Base-by-base conservation (phyloP, 2,329 filamentous ascomycete genomes). In the Gnomoniopsis smithogilvyi region DNA sequence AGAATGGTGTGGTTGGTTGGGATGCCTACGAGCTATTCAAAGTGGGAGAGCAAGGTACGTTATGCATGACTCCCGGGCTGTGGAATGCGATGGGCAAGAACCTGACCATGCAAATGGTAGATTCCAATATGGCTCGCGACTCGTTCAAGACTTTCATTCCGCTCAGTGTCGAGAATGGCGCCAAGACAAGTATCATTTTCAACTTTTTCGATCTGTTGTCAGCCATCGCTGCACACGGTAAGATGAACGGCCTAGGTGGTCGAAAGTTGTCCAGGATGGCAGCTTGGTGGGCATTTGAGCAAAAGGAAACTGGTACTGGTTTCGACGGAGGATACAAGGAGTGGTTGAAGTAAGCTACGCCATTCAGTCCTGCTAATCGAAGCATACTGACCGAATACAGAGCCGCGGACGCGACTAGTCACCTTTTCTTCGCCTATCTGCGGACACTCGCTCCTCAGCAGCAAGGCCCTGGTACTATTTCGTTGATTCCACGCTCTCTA, bases 221-320 rank as follows among this genome's bases (percentile, higher is more conserved):
- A 3, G 92, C 94, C 8, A 86, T 97, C 66, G 93, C 95, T 36
- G 95, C 95, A 15, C 91, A 97, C 68, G 91, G 91, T 65, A 98
- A 98, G 77, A 86, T 80, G 56, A 99, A 99, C 72, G 95, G 95
- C 47, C 85, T 99, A 63, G 91, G 92, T 62, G 95, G 95, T 26
- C 87, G 93, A 64, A 98, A 98, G 73, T 82, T 99, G 56, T 98
- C 95, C 11, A 86, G 95, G 65, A 91, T 96, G 82, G 95, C 94
- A 45, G 92, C 93, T 49, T 99, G 95, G 95, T 99, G 95, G 95
- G 92, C 94, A 1, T 99, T 99, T 71, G 94, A 97, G 69, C 91
- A 96, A 65, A 84, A 81, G 50, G 93, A 98, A 70, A 87, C 87
- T 7, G 90, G 90, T 46, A 94, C 90, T 70, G 95, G 95, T 17